phyloP scores from a whole-genome alignment of 2,329 filamentous ascomycete genomes.

The Phialophora tarda region DNA sequence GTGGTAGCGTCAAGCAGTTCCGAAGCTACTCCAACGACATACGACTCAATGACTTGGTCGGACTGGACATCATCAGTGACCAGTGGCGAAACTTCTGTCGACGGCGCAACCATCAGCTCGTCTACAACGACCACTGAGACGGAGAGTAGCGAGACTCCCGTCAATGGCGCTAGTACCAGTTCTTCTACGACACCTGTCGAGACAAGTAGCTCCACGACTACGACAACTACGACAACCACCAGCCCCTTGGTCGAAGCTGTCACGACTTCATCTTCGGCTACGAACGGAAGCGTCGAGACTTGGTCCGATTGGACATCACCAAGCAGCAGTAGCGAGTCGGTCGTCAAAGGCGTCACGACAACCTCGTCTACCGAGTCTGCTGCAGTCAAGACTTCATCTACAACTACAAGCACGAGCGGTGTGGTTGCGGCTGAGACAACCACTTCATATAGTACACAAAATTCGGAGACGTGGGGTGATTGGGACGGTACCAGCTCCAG shows the following conservation, averaged over 20 bases:
- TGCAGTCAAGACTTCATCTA: background rate
- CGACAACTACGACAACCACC: slow-evolving; percentile 4
- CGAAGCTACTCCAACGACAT: slow-evolving; percentile 12
- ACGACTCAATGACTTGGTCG: background rate
- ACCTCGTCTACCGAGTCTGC: background rate
- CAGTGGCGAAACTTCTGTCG: slow-evolving; percentile 6
- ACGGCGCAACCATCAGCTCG: background rate
- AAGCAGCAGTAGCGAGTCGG: background rate
- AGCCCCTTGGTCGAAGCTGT: slow-evolving; percentile 7
- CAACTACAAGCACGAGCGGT: slow-evolving; percentile 8
- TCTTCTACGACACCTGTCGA: slow-evolving; percentile 4
- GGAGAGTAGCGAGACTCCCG: slow-evolving; percentile 1
- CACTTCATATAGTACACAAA: background rate
- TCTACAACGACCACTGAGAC: slow-evolving; percentile 9
- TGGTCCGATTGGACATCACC: slow-evolving; percentile 17
- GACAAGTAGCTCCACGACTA: background rate
- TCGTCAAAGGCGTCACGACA: background rate
- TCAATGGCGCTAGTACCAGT: background rate
- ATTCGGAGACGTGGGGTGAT: slow-evolving; percentile 16
- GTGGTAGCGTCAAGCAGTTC: slow-evolving; percentile 6
- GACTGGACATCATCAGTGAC: background rate
- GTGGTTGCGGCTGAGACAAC: slow-evolving; percentile 4
- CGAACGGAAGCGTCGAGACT: slow-evolving; percentile 1
- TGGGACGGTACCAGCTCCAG: slow-evolving; percentile 9
- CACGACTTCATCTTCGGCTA: slow-evolving; percentile 18